Base-by-base conservation (phyloP, 2,329 filamentous ascomycete genomes). In the Hirsutella minnesotensis region DNA sequence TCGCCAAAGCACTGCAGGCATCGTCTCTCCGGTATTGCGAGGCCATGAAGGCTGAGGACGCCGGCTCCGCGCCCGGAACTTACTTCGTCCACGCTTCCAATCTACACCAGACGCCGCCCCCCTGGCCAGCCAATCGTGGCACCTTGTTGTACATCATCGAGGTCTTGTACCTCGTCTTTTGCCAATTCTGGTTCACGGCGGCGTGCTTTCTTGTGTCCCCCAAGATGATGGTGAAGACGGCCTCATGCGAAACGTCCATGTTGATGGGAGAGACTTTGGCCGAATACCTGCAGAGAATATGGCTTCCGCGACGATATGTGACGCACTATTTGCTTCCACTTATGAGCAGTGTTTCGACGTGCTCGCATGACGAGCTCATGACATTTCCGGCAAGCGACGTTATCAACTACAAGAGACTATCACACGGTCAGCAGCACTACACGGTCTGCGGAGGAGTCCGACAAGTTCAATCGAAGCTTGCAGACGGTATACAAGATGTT, bases 11-110 rank as follows among this genome's bases (percentile, higher is more conserved):
- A 15, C 41, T 50, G n/a, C 12, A 50, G 10, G 39, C 35, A 7
- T 31, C 24, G 7, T 40, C 40, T 3, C 21, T 39, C 4, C 44
- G 44, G 41, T 22, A 41, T 33, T 44, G 46, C 48, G 40, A 40
- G 33, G 13, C 15, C 33, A 3, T 13, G 33, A 27, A 22, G 18
- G 33, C 41, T 2, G 44, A 49, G 18, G 40, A 43, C 12, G 43
- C 51, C 4, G 51, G 47, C 27, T 43, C 47, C 16, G 45, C 47
- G 9, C 45, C 61, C 1, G 60, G 56, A 9, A 54, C 63, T 18
- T 73, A 74, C 53, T 73, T 74, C 43, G 58, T 72, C 13, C 69
- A 79, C 49, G 65, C 73, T 0, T 77, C 72, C 3, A 75, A 76
- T 35, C 58, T 70, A 30, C 73, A 78, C 49, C 63, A 64, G 46